Evolutionary conservation across 768 basidiomycete species (phyloP).

Genomic region (Lentinus brumalis): DNA sequence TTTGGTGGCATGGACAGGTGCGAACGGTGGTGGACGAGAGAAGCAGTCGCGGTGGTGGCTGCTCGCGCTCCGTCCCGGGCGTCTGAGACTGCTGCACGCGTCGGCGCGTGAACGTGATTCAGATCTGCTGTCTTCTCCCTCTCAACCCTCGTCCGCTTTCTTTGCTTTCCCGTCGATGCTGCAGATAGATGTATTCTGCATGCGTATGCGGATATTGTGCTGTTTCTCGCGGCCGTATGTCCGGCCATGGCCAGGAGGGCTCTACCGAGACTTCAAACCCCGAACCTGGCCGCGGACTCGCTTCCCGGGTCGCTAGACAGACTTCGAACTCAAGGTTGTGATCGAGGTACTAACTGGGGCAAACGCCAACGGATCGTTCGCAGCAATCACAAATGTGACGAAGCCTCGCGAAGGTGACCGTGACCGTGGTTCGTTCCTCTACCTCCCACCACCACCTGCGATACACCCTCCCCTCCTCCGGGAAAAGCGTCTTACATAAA

Average conservation of each 20-base stretch:
- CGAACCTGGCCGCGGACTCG: too few relatives aligned
- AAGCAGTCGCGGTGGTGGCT: conserved; percentile 17
- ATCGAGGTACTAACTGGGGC: background rate
- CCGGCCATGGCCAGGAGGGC: too few relatives aligned
- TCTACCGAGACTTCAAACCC: too few relatives aligned
- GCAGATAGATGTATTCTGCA: too few relatives aligned
- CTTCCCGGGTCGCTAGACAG: too few relatives aligned
- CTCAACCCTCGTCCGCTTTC: background rate
- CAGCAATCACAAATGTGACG: background rate
- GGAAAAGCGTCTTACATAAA: too few relatives aligned
- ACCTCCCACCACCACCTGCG: background rate
- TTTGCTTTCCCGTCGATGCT: too few relatives aligned
- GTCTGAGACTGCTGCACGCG: conserved; percentile 5
- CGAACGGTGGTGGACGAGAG: background rate
- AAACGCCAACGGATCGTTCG: background rate
- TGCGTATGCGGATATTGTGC: too few relatives aligned
- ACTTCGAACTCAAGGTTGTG: too few relatives aligned
- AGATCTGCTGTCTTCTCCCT: background rate
- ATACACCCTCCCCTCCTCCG: background rate
- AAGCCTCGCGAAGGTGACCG: background rate
- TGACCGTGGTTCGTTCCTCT: background rate
- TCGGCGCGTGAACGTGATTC: conserved; percentile 18
- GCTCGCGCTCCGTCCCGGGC: conserved; percentile 1
- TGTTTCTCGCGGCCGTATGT: too few relatives aligned
- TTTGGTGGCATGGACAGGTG: conserved; percentile 28